Base-by-base conservation (phyloP, 106 monocot genomes). In the Platanthera zijinensis region DNA sequence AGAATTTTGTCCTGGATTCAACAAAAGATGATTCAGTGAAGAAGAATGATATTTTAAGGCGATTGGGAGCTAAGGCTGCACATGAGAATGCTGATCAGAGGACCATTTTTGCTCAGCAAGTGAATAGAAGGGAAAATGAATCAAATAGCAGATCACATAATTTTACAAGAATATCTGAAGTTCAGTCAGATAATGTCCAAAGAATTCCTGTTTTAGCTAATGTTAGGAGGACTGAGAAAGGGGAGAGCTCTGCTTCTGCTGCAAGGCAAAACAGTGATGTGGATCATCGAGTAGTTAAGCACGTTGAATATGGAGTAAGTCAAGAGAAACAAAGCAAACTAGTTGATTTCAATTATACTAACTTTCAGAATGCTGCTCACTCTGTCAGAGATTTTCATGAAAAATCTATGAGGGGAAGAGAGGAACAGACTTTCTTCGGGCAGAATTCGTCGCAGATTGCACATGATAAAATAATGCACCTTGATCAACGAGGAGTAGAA, bases 181-280 rank as follows among this genome's bases (percentile, higher is more conserved):
- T 47, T 63, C 75, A 80, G 22, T 59, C 22, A 11, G 54, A 68
- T 22, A 11, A 68, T 22, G 51, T 6, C 49, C 66, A 59, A 5
- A 25, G 13, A 53, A 53, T 68, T 25, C 51, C 72, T 51, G 50
- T 10, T 72, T 22, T 9, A 72, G 10, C 51, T 25, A 39, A 48
- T 19, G 22, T 9, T 21, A 75, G 21, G 56, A 75, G 69, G 64
- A 56, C 48, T 12, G 54, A 48, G 75, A 75, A 51, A 56, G 56
- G 74, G 59, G 80, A 75, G 74, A 75, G 69, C 67, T 75, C 56
- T 11, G 10, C 67, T 48, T 56, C 67, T 57, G 21, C 48, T 56
- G n/a, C 66, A 14, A n/a, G 75, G 67, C 32, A 67, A 49, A 75
- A 49, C 48, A 56, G 48, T 54, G 53, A 22, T 48, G 39, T 74